Conservation (phyloP, 257 asterid genomes). For the Solanum arcanum region DNA sequence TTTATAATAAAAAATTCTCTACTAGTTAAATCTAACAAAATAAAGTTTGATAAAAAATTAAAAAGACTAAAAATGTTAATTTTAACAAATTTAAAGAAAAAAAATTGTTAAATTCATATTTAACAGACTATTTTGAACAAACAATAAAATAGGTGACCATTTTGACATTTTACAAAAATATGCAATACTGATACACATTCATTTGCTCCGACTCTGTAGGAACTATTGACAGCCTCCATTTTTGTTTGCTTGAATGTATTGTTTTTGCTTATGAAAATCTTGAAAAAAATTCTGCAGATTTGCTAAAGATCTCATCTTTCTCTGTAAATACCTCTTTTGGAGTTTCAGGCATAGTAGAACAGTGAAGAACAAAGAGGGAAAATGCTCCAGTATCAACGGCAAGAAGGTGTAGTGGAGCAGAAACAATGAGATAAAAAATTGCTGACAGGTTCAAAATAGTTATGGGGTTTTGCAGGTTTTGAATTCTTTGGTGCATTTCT, state of each 20-base stretch:
- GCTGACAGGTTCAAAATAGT: neutral
- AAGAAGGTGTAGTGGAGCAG: neutral
- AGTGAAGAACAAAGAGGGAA: neutral
- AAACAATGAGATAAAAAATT: neutral
- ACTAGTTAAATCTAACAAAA: neutral
- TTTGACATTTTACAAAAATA: neutral
- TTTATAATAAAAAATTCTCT: too few species aligned
- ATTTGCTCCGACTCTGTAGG: neutral
- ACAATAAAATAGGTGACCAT: neutral
- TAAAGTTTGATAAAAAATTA: neutral
- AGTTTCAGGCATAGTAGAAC: neutral
- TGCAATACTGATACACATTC: neutral
- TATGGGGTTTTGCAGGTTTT: slow-evolving; percentile 30
- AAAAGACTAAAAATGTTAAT: neutral
- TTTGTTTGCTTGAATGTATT: neutral
- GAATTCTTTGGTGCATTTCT: slow-evolving; percentile 33
- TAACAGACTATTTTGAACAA: neutral
- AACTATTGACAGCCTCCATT: neutral
- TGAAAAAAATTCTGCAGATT: neutral
- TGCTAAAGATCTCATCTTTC: neutral
- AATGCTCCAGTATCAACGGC: neutral
- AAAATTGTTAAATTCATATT: too few species aligned
- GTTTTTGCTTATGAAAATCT: neutral
- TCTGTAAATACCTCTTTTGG: neutral
- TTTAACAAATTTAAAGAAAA: neutral